A percentile compares a stretch with the other conserved stretches of the same genome.
phyloP scores from a whole-genome alignment of 768 basidiomycete genomes.

The Mycena polygramma region DNA sequence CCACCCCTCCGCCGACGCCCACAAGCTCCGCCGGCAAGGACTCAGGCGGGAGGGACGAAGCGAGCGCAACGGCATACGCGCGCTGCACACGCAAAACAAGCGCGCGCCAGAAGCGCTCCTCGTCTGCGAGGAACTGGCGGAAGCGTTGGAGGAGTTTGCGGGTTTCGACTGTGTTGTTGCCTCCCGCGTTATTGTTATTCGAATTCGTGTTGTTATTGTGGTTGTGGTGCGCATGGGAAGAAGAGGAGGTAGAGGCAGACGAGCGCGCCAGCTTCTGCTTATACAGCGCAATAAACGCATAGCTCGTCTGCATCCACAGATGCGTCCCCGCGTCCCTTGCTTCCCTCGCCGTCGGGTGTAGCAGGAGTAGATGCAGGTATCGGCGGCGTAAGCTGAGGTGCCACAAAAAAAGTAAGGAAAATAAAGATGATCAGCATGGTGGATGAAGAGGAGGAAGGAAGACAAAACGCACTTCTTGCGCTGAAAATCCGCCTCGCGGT shows the following conservation, averaged over 20 bases:
- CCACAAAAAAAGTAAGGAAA: constrained; percentile 30
- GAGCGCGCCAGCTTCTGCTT: constrained; percentile 75
- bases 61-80: too few species aligned
- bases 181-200: constrained; percentile 46
- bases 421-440: too few species aligned
- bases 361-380: constrained; percentile 76
- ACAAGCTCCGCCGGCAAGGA: too few species aligned
- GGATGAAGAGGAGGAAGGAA: too few species aligned
- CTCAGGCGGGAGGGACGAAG: too few species aligned
- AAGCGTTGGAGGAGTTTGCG: constrained; percentile 91
- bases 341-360: constrained; percentile 77
- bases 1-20: too few species aligned
- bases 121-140: constrained; percentile 88
- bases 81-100: constrained; percentile 82
- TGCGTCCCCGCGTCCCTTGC: constrained; percentile 85
- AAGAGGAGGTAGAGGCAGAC: too few species aligned
- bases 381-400: constrained; percentile 72
- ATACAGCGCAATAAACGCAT: constrained; percentile 86
- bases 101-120: constrained; percentile 93
- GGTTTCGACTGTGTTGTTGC: constrained; percentile 73
- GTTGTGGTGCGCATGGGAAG: constrained; percentile 49
- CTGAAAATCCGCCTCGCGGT: constrained; percentile 81
- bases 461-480: constrained; percentile 81
- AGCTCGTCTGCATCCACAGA: constrained; percentile 94
- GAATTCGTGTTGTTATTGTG: constrained; percentile 31